Percentiles rank a stretch among this genome's conserved stretches.
Conservation (phyloP, 306 rosid species). For the Luffa aegyptiaca region DNA sequence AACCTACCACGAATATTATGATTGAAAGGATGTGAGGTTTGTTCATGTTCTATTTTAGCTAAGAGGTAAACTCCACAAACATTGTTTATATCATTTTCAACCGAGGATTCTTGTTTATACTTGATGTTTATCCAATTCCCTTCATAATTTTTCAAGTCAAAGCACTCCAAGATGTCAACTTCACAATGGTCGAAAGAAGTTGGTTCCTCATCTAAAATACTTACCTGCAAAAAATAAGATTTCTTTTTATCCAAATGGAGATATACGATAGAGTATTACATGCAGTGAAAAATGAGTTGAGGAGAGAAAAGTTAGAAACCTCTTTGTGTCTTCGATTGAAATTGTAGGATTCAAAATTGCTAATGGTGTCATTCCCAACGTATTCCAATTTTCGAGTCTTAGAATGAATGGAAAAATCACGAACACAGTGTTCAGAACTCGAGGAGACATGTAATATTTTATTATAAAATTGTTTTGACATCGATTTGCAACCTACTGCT, state of each 20-base stretch:
- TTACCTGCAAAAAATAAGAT: neutral
- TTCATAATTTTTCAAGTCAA: neutral
- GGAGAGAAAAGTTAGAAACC: neutral
- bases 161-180: neutral
- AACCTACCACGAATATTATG: rapidly evolving
- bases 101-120: neutral
- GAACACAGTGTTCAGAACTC: neutral
- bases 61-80: neutral
- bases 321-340: neutral
- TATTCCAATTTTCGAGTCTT: neutral
- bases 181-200: neutral
- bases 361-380: too few species aligned
- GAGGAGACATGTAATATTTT: neutral
- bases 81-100: neutral
- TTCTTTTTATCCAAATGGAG: neutral
- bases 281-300: too few species aligned
- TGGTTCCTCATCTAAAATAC: too few species aligned
- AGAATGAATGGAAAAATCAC: neutral
- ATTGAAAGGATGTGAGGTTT: neutral
- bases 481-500: neutral
- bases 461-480: neutral
- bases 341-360: too few species aligned
- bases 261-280: too few species aligned
- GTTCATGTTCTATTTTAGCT: neutral
- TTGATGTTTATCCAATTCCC: neutral